A percentile compares a stretch with the other conserved stretches of the same genome.
Evolutionary conservation across 306 rosid genomes (phyloP).

Genomic region (Calophaca sinica): DNA sequence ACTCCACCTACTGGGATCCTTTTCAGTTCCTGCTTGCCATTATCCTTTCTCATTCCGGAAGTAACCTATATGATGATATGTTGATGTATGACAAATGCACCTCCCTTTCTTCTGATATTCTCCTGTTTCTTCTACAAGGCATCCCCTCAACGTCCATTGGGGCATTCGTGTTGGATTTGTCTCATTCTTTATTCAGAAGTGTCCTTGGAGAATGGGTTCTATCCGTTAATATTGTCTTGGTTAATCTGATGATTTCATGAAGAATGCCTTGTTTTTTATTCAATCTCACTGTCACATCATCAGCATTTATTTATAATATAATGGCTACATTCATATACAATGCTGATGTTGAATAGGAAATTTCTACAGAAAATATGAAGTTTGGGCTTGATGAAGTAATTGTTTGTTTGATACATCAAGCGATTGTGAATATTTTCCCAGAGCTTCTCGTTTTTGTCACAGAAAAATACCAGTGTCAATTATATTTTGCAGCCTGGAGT

Average conservation of each 20-base stretch:
- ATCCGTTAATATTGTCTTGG: neutral
- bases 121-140: neutral
- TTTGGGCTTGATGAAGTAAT: slow-evolving; percentile 6
- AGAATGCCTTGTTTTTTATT: neutral
- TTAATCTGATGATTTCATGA: neutral
- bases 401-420: slow-evolving; percentile 9
- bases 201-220: slow-evolving; percentile 12
- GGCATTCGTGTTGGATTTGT: neutral
- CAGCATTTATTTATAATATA: slow-evolving; percentile 16
- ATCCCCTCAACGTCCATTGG: neutral
- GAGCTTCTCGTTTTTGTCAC: neutral
- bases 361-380: neutral
- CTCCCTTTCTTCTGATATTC: neutral
- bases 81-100: slow-evolving; percentile 4
- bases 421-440: neutral
- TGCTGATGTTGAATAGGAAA: neutral
- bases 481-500: too few relatives aligned
- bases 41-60: neutral
- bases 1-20: neutral
- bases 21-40: neutral
- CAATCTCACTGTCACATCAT: slow-evolving; percentile 1
- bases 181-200: neutral
- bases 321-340: neutral
- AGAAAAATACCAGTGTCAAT: too few relatives aligned
- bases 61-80: too few relatives aligned